A percentile compares a stretch with the other conserved stretches of the same genome.
Evolutionary conservation across 2,329 filamentous ascomycete species (phyloP).

Genomic region (Camillea tinctor): DNA sequence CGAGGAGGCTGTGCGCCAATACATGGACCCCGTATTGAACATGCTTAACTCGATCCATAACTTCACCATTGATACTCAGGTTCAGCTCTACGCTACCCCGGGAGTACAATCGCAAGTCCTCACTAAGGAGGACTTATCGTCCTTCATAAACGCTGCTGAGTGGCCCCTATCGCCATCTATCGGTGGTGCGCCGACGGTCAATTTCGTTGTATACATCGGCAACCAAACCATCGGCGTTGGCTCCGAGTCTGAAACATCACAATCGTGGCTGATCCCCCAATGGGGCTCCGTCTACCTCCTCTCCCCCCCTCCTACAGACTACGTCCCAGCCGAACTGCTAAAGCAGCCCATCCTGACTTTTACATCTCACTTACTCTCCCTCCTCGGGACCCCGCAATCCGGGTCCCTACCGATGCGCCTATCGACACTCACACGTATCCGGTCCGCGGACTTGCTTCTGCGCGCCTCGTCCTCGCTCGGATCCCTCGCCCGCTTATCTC

Average conservation of each 20-base stretch:
- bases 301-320: constrained; percentile 40
- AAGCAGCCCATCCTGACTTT: constrained; percentile 85
- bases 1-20: constrained; percentile 73
- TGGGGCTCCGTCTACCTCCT: constrained; percentile 78
- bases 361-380: constrained; percentile 81
- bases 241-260: constrained; percentile 48
- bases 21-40: constrained; percentile 78
- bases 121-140: constrained; percentile 82
- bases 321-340: constrained; percentile 65
- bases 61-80: constrained; percentile 94
- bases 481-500: constrained; percentile 82
- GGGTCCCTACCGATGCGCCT: constrained; percentile 84
- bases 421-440: constrained; percentile 80
- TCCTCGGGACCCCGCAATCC: constrained; percentile 79
- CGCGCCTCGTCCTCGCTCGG: constrained; percentile 91
- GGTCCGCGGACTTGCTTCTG: constrained; percentile 79
- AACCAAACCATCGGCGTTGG: constrained; percentile 65
- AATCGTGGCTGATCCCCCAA: constrained; percentile 88
- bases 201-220: constrained; percentile 91
- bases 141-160: constrained; percentile 96
- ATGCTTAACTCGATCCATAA: constrained; percentile 83
- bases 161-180: constrained; percentile 96
- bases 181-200: constrained; percentile 87
- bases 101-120: constrained; percentile 65
- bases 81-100: constrained; percentile 84